Percentiles rank a stretch among this genome's conserved stretches.
phyloP scores from a whole-genome alignment of 345 rosid genomes.

The Brassica nigra region DNA sequence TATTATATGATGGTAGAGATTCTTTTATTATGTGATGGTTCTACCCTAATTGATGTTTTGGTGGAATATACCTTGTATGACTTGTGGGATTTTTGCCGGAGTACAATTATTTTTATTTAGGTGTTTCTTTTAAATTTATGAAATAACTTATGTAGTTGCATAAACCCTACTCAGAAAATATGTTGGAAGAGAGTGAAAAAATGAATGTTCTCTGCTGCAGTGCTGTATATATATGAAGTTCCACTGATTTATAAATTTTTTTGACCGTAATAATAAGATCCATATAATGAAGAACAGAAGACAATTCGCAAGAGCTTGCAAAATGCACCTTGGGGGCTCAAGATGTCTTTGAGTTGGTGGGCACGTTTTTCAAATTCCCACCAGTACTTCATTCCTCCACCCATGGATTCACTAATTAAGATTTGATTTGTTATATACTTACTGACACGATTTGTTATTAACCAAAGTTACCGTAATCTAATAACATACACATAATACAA shows the following conservation, averaged over 20 bases:
- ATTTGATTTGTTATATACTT: not conserved
- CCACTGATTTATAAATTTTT: not conserved
- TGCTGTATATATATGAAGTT: not conserved
- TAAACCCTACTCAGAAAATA: not conserved
- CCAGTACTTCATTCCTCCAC: not conserved
- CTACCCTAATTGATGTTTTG: not conserved
- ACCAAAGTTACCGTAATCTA: not conserved
- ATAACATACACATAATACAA: not conserved
- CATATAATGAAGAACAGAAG: not conserved
- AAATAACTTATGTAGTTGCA: not conserved
- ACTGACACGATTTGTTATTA: not conserved
- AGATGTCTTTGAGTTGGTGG: slow-evolving; percentile 13
- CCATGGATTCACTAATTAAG: not conserved
- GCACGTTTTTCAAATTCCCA: slow-evolving; percentile 26
- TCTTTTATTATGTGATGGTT: not conserved
- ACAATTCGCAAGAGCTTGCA: not conserved
- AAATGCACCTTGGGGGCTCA: not conserved
- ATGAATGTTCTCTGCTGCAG: not conserved
- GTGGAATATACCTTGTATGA: slow-evolving; percentile 9
- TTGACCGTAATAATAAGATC: not conserved
- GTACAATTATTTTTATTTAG: no score
- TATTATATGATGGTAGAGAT: not conserved
- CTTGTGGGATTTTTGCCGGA: not conserved
- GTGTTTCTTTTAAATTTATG: not conserved
- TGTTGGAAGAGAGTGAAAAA: not conserved